Conservation (phyloP, 257 asterid species). For the Gynochthodes officinalis region DNA sequence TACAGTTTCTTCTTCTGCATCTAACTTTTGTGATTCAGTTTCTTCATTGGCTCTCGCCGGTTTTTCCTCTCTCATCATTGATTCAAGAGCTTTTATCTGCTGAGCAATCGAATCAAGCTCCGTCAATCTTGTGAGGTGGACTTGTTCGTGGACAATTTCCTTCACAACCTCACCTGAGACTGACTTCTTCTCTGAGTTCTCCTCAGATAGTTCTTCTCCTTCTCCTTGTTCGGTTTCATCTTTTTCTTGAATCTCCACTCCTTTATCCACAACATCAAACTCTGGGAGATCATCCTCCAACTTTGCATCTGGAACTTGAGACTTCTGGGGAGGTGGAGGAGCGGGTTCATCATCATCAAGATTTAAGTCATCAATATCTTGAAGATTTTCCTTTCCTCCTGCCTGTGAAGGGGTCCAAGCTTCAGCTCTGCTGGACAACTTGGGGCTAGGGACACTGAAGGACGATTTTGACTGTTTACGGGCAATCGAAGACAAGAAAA, state of each 20-base stretch:
- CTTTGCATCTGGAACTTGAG: constrained; percentile 35
- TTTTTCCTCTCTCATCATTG: constrained; percentile 64
- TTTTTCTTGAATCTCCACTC: constrained; percentile 58
- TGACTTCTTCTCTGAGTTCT: constrained; percentile 51
- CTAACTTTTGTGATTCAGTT: constrained; percentile 49
- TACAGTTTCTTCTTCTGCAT: constrained; percentile 80
- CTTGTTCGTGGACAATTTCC: constrained; percentile 72
- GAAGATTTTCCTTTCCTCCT: constrained; percentile 33
- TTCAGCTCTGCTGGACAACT: constrained; percentile 45
- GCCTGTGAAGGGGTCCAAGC: constrained; percentile 66
- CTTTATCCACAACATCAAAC: constrained; percentile 84
- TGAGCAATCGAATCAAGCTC: constrained; percentile 84
- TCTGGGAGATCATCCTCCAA: constrained; percentile 66
- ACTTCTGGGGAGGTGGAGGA: constrained; percentile 22
- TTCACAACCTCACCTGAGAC: constrained; percentile 75
- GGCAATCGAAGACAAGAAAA: constrained; percentile 44
- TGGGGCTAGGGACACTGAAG: constrained; percentile 80
- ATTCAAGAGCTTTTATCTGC: constrained; percentile 88
- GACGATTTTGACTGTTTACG: constrained; percentile 71
- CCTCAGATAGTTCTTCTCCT: constrained; percentile 38
- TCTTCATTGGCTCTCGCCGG: constrained; percentile 38
- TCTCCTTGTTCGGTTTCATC: constrained; percentile 19
- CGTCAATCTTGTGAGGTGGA: constrained; percentile 47
- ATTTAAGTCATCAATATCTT: constrained; percentile 73
- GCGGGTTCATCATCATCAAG: constrained; percentile 70